Evolutionary conservation across 2,329 filamentous ascomycete genomes (phyloP), one percentile per base, ranked within the genome.

Genomic region (Ceratocystis smalleyi): DNA sequence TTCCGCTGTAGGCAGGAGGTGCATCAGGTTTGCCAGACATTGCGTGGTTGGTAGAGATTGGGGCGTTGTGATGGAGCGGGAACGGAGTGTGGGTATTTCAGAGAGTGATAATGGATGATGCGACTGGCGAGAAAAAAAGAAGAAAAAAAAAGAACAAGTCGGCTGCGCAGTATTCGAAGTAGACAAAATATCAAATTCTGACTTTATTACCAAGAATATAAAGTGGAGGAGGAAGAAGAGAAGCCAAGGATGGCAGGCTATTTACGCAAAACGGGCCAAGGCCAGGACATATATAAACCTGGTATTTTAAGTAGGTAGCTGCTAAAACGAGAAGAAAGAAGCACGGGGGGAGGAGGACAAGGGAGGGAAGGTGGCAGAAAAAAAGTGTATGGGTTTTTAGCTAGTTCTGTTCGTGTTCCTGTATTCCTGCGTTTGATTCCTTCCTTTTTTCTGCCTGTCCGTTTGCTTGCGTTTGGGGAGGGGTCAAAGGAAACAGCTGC

Each of bases 1-100:
- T 71, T 62, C 70, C 72, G 67, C 72, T 73, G 71, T 81, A 81
- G 54, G 78, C 76, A 30, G 79, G 79, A 63, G 80, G 80, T 43
- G 77, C 73, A 12, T 61, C 51, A 30, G 49, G 64, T 45, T 65
- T 63, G 15, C 35, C 40, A 12, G 64, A 49, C 64, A 62, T 65
- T 49, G 51, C 40, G 55, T 32, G 3, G 19, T 32, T 57, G 47
- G 60, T 51, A 22, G 47, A 27, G 22, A 40, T 40, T 40, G 47
- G 47, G 24, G 47, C 2, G 22, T 5, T 27, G 22, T 5, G 45
- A 24, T 19, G 49, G 40, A 49, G 30, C 27, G n/a, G 7, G 61
- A 43, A 27, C 22, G n/a, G 49, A 30, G 54, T 27, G 62, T 59
- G 49, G 12, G 17, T 27, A 24, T 32, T n/a, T 17, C 10, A 17